phyloP scores from a whole-genome alignment of 495 filamentous ascomycete genomes.

The Xylaria grammica region DNA sequence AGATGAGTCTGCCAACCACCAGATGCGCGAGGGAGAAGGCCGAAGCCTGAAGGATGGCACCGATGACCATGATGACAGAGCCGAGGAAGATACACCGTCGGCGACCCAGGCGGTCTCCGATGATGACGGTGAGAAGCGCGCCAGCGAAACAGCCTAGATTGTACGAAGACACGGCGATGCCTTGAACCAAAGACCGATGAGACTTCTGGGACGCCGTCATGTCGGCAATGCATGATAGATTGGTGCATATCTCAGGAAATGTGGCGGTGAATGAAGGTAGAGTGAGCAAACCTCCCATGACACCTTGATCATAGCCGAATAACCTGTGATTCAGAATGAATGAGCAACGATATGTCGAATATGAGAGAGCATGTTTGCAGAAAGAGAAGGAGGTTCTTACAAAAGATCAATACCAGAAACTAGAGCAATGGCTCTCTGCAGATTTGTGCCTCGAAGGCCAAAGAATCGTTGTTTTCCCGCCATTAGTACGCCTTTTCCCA shows the following conservation, averaged over 20 bases:
- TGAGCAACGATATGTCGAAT: no score
- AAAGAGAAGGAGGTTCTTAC: no score
- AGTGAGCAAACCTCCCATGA: background rate
- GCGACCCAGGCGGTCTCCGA: background rate
- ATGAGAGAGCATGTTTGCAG: no score
- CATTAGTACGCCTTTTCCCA: no score
- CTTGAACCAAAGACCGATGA: no score
- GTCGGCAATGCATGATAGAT: no score
- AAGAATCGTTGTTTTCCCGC: no score
- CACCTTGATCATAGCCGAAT: constrained; percentile 5
- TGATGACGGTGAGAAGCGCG: background rate
- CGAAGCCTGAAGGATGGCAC: constrained; percentile 51
- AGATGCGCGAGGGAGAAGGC: constrained; percentile 53
- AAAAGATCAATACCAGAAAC: no score
- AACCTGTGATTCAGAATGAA: no score
- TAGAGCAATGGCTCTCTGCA: no score
- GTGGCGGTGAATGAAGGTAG: background rate
- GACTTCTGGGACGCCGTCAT: no score
- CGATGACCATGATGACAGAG: background rate
- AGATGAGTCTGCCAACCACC: background rate
- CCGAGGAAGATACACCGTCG: background rate
- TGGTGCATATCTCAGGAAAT: background rate
- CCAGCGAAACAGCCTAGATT: background rate
- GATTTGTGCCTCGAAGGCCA: no score
- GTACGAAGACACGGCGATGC: constrained; percentile 4